These are phyloP conservation scores for Ascochyta rabiei DNA, from an alignment of 2,329 filamentous ascomycete genomes.

Conservation along the genomic window DNA sequence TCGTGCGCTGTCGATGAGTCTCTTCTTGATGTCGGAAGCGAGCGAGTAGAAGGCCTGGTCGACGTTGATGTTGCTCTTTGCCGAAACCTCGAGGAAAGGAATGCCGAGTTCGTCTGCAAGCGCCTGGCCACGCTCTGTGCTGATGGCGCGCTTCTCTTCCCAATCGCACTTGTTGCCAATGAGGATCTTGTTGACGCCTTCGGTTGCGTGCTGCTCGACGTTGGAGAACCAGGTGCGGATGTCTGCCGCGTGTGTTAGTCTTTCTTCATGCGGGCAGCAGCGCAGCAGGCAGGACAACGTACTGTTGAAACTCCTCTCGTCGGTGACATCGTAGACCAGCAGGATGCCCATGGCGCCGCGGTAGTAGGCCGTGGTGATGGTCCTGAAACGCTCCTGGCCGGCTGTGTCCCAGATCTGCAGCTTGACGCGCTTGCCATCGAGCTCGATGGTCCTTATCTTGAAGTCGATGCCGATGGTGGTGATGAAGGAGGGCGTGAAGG, in stretches of 20 bases:
- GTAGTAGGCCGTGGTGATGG: slow-evolving; percentile 99
- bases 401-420: slow-evolving; percentile 99
- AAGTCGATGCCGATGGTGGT: slow-evolving; percentile 99
- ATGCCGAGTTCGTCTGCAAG: slow-evolving; percentile 96
- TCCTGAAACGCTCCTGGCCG: slow-evolving; percentile 96
- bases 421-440: slow-evolving; percentile 98
- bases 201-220: slow-evolving; percentile 96
- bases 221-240: slow-evolving; percentile 99
- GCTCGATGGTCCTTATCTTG: slow-evolving; percentile 98
- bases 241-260: slow-evolving; percentile 62
- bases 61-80: slow-evolving; percentile 99
- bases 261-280: slow-evolving; percentile 7
- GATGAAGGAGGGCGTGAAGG: slow-evolving; percentile 96
- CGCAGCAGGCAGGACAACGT: slow-evolving; percentile 48
- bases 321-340: slow-evolving; percentile 97
- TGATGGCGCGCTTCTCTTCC: slow-evolving; percentile 97
- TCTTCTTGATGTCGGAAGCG: slow-evolving; percentile 97
- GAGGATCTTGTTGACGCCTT: slow-evolving; percentile 99
- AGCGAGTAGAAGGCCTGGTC: slow-evolving; percentile 98
- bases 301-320: slow-evolving; percentile 96
- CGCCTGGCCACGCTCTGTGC: slow-evolving; percentile 89
- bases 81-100: slow-evolving; percentile 96
- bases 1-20: slow-evolving; percentile 90
- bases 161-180: slow-evolving; percentile 99
- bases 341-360: slow-evolving; percentile 97